Evolutionary conservation across 148 eudicot genomes (phyloP).

Genomic region (Rhododendron ovatum): DNA sequence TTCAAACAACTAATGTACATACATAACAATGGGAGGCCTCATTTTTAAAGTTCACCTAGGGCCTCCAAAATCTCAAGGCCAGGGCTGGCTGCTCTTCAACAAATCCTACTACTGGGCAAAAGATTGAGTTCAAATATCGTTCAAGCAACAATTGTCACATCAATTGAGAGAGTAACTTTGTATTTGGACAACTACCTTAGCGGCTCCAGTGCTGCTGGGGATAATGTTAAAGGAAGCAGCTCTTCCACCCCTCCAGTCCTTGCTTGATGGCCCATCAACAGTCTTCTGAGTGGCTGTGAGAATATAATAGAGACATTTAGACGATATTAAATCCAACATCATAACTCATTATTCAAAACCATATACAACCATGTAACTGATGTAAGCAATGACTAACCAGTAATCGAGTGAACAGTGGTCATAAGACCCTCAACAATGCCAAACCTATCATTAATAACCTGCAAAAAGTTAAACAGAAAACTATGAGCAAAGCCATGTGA

Average conservation of each 20-base stretch:
- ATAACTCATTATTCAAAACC: neutral
- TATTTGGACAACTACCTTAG: conserved; percentile 34
- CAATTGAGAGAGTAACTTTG: neutral
- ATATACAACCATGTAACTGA: neutral
- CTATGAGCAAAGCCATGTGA: neutral
- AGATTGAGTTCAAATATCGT: neutral
- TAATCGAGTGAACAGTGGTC: conserved; percentile 63
- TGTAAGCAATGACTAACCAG: conserved; percentile 29
- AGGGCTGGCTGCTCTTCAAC: too few species aligned
- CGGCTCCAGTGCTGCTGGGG: conserved; percentile 87
- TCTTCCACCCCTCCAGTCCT: conserved; percentile 83
- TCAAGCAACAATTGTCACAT: neutral
- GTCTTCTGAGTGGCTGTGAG: conserved; percentile 61
- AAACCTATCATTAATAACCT: conserved; percentile 56
- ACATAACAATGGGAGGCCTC: too few species aligned
- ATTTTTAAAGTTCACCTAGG: too few species aligned
- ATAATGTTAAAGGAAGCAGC: conserved; percentile 81
- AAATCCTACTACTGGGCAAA: neutral
- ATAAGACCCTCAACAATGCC: conserved; percentile 35
- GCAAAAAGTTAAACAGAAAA: neutral
- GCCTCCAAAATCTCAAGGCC: too few species aligned
- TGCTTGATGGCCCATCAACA: conserved; percentile 69
- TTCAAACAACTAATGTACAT: too few species aligned
- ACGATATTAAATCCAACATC: neutral
- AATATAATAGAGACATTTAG: neutral